Evolutionary conservation across 129 eudicot species (phyloP), one percentile per base, ranked within the genome.

Genomic region (Helianthus tuberosus): DNA sequence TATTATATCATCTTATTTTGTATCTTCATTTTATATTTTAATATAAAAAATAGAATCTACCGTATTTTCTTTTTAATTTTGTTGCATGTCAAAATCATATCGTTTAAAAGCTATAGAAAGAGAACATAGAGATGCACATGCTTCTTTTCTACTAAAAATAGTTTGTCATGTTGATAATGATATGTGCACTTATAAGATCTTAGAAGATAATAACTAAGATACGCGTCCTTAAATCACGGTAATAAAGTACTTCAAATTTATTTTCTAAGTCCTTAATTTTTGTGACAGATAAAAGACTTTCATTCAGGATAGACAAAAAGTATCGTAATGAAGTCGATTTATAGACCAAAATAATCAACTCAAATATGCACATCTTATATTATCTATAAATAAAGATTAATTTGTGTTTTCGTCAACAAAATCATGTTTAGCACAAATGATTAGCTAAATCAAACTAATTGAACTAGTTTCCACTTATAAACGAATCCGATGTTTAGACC

Each of bases 401-500:
- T 43, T 43, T 43, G 47, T 43, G 47, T 43, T 43, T 43, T 43
- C 2, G 47, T 43, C 32, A 54, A 54, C 16, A 9, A 20, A 25
- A 23, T 58, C 35, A 58, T 23, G 64, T 25, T 10, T 58, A 58
- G 41, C 65, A 59, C 41, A 27, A 59, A 59, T 59, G 41, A 59
- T 59, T 59, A 59, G 65, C 41, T 58, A 23, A 20, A 9, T 58
- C 25, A 58, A 58, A 58, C n/a, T 58, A 58, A 10, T 58, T 23
- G 25, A 58, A 23, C 10, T 58, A 58, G 36, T 9, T 58, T 58
- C 38, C 64, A 11, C 11, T 12, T 58, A 20, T 3, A 1, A 58
- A 58, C 38, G 64, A 58, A 58, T 58, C 63, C 14, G 14, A 58
- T 54, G 64, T 11, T 58, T 58, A 23, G 36, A 58, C 36, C 64